Base-by-base conservation (phyloP, 306 rosid genomes). In the Casuarina glauca region DNA sequence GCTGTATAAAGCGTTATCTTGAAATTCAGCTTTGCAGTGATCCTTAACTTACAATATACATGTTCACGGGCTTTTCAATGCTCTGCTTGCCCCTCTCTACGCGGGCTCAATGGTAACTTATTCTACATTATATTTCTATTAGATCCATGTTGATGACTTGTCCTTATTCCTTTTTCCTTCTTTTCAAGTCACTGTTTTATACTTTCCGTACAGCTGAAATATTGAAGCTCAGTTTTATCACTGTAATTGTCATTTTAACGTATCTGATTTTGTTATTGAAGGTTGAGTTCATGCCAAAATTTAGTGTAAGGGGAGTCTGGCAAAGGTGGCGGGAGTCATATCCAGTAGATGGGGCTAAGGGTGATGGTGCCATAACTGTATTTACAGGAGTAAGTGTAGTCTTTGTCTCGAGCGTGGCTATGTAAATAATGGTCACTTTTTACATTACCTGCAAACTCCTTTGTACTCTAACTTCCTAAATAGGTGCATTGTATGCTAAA, bases 201-300 rank as follows among this genome's bases (percentile, higher is more conserved):
- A 41, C 71, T 67, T 41, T 3, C 48, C 46, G 4, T 16, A 2
- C 35, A 15, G 20, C 19, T 17, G 43, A 67, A 67, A 35, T 42
- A n/a, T 42, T 41, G 19, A 66, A 67, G 16, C 8, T 41, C 49
- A 42, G 7, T 67, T 66, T 66, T 66, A 26, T 19, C 8, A 6
- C 13, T n/a, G 11, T 9, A 57, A 11, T 61, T 82, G 19, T 69
- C 74, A 17, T 77, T 58, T 36, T 84, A 77, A 78, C 79, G 49
- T 70, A 43, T 83, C 62, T 76, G 36, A 57, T 82, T 81, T 69
- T 86, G 72, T 77, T 74, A 48, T 75, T 88, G 84, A 86, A 94
- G 98, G 98, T 95, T 81, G 97, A 95, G 79, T 95, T 95, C 83
- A 63, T 95, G 89, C 97, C 97, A 70, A 95, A 92, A 87, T 92